Base-by-base conservation (phyloP, 192 early-diverging fungal species). In the Coemansia sp. region DNA sequence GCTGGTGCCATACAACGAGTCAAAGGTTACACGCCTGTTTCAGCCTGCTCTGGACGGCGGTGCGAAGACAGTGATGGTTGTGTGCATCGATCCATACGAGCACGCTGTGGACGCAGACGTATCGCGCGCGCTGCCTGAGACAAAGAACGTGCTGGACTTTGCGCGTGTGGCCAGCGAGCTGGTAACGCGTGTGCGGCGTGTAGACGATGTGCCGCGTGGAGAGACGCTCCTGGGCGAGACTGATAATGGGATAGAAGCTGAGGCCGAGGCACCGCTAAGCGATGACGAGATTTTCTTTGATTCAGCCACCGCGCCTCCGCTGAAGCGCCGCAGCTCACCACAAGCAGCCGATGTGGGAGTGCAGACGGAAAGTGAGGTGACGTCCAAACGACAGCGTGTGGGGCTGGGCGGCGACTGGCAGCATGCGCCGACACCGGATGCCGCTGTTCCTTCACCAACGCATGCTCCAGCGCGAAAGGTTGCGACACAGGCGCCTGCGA, bases 21-120 rank as follows among this genome's bases (percentile, higher is more conserved):
- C 84, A 64, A 89, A 88, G 54, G 69, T 90, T n/a, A 90, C 89
- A 0, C 72, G 86, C 21, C 72, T 89, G 22, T 86, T 89, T 56
- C 84, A 88, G 68, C 83, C 82, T 7, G 82, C 84, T 9, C 74
- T 90, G 19, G 83, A 85, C 47, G 85, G 83, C 7, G 76, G 85
- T 28, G 86, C 85, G 0, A 84, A 83, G 48, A 83, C 85, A 0
- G 74, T 84, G 16, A 79, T 90, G 77, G 67, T 90, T 6, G 85
- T 88, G 8, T 86, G 85, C 56, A 82, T 86, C 12, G 85, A 88
- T 61, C 85, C 88, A 4, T 83, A 65, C 54, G 83, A 86, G 50
- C 82, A 78, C 10, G 73, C 78, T 7, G 83, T 82, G 7, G 87
- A 63, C 2, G 28, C 54, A 4, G 38, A 28, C 32, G 34, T 21